Percentiles rank a stretch among this genome's conserved stretches.
These are phyloP conservation scores for Potentilla sterilis DNA, from an alignment of 306 rosid species.

Conservation along the genomic window DNA sequence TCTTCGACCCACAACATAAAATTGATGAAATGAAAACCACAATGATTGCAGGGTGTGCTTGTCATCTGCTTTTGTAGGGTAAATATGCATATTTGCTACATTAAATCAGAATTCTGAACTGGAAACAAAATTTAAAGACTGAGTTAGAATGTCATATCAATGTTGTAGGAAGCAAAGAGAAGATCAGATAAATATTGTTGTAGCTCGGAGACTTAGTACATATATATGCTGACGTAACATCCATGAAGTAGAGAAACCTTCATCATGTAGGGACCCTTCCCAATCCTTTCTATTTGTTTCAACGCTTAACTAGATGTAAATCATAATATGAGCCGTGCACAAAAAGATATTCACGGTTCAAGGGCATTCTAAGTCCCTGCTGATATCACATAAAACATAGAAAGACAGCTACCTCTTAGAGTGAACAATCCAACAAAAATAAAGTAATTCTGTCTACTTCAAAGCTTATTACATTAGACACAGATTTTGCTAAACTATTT, in stretches of 20 bases:
- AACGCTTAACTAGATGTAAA: not conserved
- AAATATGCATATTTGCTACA: not conserved
- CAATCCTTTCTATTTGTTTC: not conserved
- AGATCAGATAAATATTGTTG: not conserved
- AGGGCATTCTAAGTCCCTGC: not conserved
- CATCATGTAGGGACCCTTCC: not conserved
- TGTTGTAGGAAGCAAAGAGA: not conserved
- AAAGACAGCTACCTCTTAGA: not conserved
- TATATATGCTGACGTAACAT: not conserved
- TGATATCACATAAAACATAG: not conserved
- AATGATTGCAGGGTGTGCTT: not conserved
- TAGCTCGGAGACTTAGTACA: not conserved
- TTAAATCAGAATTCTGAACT: not conserved
- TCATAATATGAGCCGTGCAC: not conserved
- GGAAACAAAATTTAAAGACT: not conserved
- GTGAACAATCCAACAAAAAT: not conserved
- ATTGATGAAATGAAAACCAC: not conserved
- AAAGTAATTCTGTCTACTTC: not conserved
- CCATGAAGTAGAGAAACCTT: not conserved
- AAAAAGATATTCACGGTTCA: not conserved
- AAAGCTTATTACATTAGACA: not conserved
- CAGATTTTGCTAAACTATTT: not conserved
- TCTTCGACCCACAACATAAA: slow-evolving; percentile 55
- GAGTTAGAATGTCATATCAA: not conserved
- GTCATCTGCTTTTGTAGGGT: not conserved